Conservation (phyloP, 2,329 filamentous ascomycete species). For the Polytolypa hystricis region DNA sequence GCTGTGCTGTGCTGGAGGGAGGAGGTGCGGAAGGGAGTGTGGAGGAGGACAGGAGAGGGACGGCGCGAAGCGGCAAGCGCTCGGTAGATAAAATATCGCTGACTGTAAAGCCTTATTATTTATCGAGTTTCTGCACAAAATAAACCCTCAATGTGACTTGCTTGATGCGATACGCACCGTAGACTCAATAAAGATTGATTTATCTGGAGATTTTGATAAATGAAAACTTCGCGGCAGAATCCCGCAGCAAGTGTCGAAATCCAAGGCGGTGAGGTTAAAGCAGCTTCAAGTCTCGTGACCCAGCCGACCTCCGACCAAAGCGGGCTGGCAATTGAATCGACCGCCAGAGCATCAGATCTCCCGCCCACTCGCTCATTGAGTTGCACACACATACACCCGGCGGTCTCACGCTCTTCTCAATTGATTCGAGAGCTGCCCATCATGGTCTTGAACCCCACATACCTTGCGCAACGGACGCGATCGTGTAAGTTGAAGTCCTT, state of each 20-base stretch:
- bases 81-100: too few species aligned
- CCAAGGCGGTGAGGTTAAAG: constrained; percentile 1
- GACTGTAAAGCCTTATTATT: not conserved
- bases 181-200: too few species aligned
- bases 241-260: too few species aligned
- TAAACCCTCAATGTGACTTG: not conserved
- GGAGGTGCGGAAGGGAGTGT: not conserved
- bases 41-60: not conserved
- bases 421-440: constrained; percentile 19
- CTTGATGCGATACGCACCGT: not conserved
- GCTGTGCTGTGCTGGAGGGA: too few species aligned
- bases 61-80: not conserved
- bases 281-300: too few species aligned
- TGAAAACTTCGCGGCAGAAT: constrained; percentile 5
- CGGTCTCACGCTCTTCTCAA: not conserved
- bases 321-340: too few species aligned
- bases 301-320: too few species aligned
- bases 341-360: too few species aligned
- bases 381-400: constrained; percentile 1
- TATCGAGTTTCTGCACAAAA: not conserved
- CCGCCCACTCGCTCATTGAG: too few species aligned
- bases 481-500: constrained; percentile 53
- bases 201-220: too few species aligned
- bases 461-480: constrained; percentile 71
- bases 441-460: constrained; percentile 87